Percentiles rank a stretch among this genome's conserved stretches.
phyloP scores from a whole-genome alignment of 2,329 filamentous ascomycete genomes.

The Didymella keratinophila region DNA sequence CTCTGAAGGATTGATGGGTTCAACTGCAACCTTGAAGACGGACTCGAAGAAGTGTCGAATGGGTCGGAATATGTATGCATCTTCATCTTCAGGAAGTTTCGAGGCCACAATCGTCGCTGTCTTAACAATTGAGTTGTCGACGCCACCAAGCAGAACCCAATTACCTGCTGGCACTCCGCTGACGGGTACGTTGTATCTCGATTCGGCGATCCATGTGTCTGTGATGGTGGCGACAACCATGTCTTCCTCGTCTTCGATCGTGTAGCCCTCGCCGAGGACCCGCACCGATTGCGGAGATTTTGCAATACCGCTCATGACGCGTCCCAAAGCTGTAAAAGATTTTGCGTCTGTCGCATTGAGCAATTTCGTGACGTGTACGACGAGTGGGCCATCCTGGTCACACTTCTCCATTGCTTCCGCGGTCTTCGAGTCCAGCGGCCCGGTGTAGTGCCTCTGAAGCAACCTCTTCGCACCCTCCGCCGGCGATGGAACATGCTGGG shows the following conservation, averaged over 20 bases:
- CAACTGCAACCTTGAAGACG: slow-evolving; percentile 96
- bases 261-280: slow-evolving; percentile 94
- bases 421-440: slow-evolving; percentile 81
- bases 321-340: slow-evolving; percentile 86
- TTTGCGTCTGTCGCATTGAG: slow-evolving; percentile 92
- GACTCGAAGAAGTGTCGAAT: slow-evolving; percentile 96
- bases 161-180: slow-evolving; percentile 94
- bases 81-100: slow-evolving; percentile 83
- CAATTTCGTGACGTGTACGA: slow-evolving; percentile 92
- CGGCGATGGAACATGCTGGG: slow-evolving; percentile 88
- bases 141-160: slow-evolving; percentile 87
- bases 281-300: slow-evolving; percentile 82
- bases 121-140: slow-evolving; percentile 98
- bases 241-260: slow-evolving; percentile 95
- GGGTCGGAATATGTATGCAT: slow-evolving; percentile 93
- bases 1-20: slow-evolving; percentile 97
- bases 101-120: slow-evolving; percentile 88
- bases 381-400: slow-evolving; percentile 86
- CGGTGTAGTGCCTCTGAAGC: slow-evolving; percentile 89
- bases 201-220: slow-evolving; percentile 89
- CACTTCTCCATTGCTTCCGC: slow-evolving; percentile 82
- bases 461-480: slow-evolving; percentile 77
- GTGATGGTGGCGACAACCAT: slow-evolving; percentile 88
- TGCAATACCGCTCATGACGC: slow-evolving; percentile 91
- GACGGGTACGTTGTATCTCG: slow-evolving; percentile 89